Evolutionary conservation across 2,329 filamentous ascomycete species (phyloP).

Genomic region (Colletotrichum camelliae): DNA sequence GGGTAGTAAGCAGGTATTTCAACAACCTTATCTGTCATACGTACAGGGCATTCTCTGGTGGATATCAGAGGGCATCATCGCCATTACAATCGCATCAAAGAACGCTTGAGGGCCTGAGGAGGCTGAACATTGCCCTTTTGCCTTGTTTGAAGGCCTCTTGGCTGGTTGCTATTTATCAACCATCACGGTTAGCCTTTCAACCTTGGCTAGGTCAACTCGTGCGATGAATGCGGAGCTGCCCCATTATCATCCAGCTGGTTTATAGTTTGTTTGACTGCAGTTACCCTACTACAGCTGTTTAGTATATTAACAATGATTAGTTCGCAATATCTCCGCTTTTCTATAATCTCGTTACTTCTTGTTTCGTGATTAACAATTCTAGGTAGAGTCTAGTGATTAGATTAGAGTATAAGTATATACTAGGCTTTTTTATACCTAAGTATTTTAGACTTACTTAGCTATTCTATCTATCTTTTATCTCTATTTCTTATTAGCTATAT

Average conservation of each 20-base stretch:
- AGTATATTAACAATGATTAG: rapidly evolving
- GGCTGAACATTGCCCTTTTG: background rate
- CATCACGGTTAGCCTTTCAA: background rate
- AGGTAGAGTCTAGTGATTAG: too few species aligned
- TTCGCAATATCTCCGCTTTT: background rate
- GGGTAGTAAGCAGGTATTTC: background rate
- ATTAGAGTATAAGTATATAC: too few species aligned
- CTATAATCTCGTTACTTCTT: too few species aligned
- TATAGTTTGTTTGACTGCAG: too few species aligned
- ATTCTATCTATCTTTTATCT: background rate
- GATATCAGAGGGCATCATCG: background rate
- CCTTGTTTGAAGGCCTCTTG: background rate
- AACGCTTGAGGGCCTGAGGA: rapidly evolving
- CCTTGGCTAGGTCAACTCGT: too few species aligned
- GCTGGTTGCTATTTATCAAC: background rate
- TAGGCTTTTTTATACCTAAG: too few species aligned
- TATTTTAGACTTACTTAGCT: too few species aligned
- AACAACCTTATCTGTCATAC: too few species aligned
- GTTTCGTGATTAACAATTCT: too few species aligned
- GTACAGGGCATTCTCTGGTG: background rate
- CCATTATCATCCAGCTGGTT: background rate
- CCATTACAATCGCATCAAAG: background rate
- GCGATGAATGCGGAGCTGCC: background rate
- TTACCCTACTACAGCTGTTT: too few species aligned
- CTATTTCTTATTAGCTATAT: background rate